These are phyloP conservation scores for Aureobasidium sp. DNA, from an alignment of 2,329 filamentous ascomycete species.

Conservation along the genomic window DNA sequence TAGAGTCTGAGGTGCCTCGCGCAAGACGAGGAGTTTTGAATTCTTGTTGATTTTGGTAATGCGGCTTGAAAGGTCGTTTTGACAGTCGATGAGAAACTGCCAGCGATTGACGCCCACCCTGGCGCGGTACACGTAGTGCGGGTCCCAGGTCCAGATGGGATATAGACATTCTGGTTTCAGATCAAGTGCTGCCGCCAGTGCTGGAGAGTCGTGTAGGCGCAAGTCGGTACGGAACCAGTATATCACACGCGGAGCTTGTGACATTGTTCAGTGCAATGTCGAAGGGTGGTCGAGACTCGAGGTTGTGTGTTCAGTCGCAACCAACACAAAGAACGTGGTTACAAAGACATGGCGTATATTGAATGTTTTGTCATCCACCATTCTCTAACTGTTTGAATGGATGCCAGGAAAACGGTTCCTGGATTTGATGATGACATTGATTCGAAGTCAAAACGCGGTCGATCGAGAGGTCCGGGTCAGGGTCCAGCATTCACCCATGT, in stretches of 20 bases:
- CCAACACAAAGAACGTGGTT: not conserved
- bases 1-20: slow-evolving; percentile 62
- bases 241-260: slow-evolving; percentile 47
- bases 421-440: slow-evolving; percentile 5
- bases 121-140: slow-evolving; percentile 66
- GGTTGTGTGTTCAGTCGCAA: not conserved
- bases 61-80: slow-evolving; percentile 57
- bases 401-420: not conserved
- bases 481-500: not conserved
- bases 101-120: slow-evolving; percentile 64
- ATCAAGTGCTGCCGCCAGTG: slow-evolving; percentile 61
- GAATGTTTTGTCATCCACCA: not conserved
- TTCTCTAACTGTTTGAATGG: not conserved
- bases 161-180: slow-evolving; percentile 60
- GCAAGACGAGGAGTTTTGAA: slow-evolving; percentile 61
- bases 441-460: not conserved
- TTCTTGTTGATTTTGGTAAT: slow-evolving; percentile 61
- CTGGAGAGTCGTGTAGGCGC: slow-evolving; percentile 67
- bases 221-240: slow-evolving; percentile 76
- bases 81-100: slow-evolving; percentile 68
- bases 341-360: not conserved
- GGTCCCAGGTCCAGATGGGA: slow-evolving; percentile 74
- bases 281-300: not conserved
- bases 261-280: not conserved
- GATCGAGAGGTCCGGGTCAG: not conserved